phyloP scores from a whole-genome alignment of 306 rosid genomes.

The Prunus mume region DNA sequence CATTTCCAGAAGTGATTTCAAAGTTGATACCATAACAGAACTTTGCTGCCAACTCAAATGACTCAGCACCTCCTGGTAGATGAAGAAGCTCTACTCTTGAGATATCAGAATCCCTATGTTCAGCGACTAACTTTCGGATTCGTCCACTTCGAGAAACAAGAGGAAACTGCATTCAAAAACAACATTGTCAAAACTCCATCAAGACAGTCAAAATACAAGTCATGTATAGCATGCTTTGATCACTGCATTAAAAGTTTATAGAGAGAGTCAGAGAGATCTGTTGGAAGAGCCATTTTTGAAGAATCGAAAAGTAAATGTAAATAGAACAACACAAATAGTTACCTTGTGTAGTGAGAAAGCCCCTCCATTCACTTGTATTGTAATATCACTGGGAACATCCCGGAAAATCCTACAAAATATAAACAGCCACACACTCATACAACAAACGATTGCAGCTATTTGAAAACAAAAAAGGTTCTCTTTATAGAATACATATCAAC shows the following conservation, averaged over 20 bases:
- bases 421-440: conserved; percentile 26
- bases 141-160: conserved; percentile 97
- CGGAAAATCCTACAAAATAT: conserved; percentile 81
- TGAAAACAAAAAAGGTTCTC: background rate
- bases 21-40: conserved; percentile 96
- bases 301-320: conserved; percentile 12
- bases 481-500: background rate
- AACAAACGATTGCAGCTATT: background rate
- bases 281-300: background rate
- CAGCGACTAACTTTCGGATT: conserved; percentile 85
- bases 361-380: conserved; percentile 75
- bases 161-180: conserved; percentile 72
- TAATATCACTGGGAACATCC: conserved; percentile 95
- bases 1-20: conserved; percentile 81
- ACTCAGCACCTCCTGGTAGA: conserved; percentile 91
- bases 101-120: conserved; percentile 84
- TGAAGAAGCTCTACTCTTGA: conserved; percentile 87
- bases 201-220: background rate
- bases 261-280: background rate
- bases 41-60: conserved; percentile 92
- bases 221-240: background rate
- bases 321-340: conserved; percentile 13
- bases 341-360: conserved; percentile 86
- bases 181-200: conserved; percentile 21
- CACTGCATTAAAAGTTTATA: background rate